Conservation (phyloP, 116 monocot genomes). For the Dioscorea cayenensis region DNA sequence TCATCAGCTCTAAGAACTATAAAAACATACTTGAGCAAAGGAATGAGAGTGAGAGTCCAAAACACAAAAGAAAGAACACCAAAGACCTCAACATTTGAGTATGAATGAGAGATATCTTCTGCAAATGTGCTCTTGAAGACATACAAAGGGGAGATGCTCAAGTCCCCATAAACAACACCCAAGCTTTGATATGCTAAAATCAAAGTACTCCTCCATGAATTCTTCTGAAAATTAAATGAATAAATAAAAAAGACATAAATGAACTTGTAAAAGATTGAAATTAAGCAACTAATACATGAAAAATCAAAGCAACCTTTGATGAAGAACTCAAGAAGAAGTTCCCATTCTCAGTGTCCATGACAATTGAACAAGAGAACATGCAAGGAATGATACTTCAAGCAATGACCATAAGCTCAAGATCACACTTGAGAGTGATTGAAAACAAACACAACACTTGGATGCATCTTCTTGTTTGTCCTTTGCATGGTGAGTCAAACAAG, state of each 20-base stretch:
- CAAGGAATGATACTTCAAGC: no score
- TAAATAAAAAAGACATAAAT: no score
- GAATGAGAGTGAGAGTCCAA: constrained; percentile 67
- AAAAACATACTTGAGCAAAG: constrained; percentile 67
- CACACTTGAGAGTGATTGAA: no score
- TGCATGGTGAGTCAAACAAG: no score
- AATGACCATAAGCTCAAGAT: no score
- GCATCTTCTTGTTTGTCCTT: no score
- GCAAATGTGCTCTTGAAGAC: constrained; percentile 69
- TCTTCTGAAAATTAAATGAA: constrained; percentile 23
- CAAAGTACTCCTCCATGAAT: constrained; percentile 46
- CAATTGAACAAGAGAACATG: no score
- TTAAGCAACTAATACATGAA: constrained; percentile 10
- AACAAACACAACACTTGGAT: no score
- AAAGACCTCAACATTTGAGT: constrained; percentile 50
- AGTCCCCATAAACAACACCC: constrained; percentile 65
- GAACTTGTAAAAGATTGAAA: no score
- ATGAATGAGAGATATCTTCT: constrained; percentile 53
- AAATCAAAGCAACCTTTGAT: background rate
- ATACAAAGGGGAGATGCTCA: constrained; percentile 65
- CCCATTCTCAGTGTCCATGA: no score
- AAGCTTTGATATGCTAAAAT: constrained; percentile 61
- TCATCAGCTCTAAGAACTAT: constrained; percentile 70
- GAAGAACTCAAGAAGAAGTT: no score
- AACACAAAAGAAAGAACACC: constrained; percentile 59